Evolutionary conservation across 1,284 basidiomycete species (phyloP), one percentile per base, ranked within the genome.

Genomic region (Irpex sp.): DNA sequence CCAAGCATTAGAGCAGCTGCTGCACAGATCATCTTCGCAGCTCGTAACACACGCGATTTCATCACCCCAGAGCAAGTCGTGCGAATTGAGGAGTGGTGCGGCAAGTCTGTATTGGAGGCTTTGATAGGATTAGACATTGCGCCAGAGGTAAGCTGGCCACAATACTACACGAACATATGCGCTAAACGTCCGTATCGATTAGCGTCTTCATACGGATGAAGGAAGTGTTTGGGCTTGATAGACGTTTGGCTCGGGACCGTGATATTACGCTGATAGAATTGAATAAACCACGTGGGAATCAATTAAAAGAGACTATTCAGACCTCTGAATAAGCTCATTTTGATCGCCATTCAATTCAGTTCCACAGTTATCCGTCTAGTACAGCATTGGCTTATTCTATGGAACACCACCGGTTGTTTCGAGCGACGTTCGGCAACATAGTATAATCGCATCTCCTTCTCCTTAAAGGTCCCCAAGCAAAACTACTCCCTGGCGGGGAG

Each of bases 21-120:
- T 13, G 85, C 86, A 15, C 93, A 94, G 65, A 92, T 94, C 85
- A 85, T 94, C 19, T 94, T 93, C 69, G 93, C 92, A n/a, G 83
- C 88, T 57, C 83, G 93, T 51, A 81, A 79, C 46, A 90, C 89
- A n/a, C 81, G 80, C 65, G 89, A 83, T 60, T 93, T 94, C 70
- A 93, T 94, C 68, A 85, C 85, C 3, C 92, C 92, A 5, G 78
- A 84, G 46, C 78, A 85, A 63, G 91, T 93, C 43, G 75, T 76
- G 15, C 76, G 79, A 59, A 72, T 89, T n/a, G 91, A 94, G 71
- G 75, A 76, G 47, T 91, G 88, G 89, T 80, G 84, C 33, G 86
- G 88, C 11, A 74, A 69, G 60, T 81, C 79, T 9, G 79, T 83
- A 8, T 74, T 87, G 36, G 79, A 83, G 53, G 82, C 85, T 3